Base-by-base conservation (phyloP, 768 basidiomycete species). In the Phallus indusiatus region DNA sequence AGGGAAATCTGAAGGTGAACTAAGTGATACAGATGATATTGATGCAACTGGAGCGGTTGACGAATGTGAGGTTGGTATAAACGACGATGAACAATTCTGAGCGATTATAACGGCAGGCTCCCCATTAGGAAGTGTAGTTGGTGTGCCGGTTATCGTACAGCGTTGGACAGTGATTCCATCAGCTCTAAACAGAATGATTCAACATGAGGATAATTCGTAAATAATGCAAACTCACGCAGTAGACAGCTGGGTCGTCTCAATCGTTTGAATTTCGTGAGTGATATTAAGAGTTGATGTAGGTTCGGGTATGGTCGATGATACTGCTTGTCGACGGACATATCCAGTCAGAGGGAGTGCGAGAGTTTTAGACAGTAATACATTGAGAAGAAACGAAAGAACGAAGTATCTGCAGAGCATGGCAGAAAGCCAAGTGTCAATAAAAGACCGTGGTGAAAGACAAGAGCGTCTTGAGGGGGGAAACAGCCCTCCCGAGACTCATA, bases 141-240 rank as follows among this genome's bases (percentile, higher is more conserved):
- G 42, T n/a, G 34, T 37, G 12, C 42, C n/a, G 22, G 24, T 34
- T 21, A 56, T 21, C 10, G 55, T 56, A 35, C 55, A 56, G 42
- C 17, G 36, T 34, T 56, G 36, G 22, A 46, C 21, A 17, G 55
- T 56, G 21, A 21, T 56, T 56, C 55, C 55, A n/a, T 21, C 55
- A 47, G 34, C 3, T 6, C 55, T 56, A 47, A 36, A 28, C 9
- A 36, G 4, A 5, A 28, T 20, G 14, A 5, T 11, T 56, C n/a
- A n/a, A 12, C 9, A 46, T 16, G 12, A 22, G 42, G 20, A 5
- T 18, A 20, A 35, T 42, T 28, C 24, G 21, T 16, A 18, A 36
- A 47, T 5, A 46, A 9, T 46, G 11, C 33, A 37, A 46, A 35
- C 55, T 56, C 42, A 56, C 55, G 42, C 1, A 17, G 55, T 56